phyloP scores from a whole-genome alignment of 345 rosid genomes.

The Acer yangbiense region DNA sequence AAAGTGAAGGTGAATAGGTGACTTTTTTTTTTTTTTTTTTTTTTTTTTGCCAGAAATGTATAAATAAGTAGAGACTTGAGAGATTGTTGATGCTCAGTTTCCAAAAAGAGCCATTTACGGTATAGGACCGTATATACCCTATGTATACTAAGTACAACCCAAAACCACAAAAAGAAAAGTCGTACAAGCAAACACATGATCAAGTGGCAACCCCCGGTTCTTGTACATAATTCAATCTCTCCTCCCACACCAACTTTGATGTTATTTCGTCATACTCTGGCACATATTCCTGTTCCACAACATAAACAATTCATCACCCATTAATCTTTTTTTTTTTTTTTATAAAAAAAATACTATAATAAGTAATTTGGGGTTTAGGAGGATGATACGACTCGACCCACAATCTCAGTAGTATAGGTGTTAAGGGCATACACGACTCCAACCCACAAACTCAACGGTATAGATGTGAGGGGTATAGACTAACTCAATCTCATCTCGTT shows the following conservation, averaged over 20 bases:
- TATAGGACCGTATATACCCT: background rate
- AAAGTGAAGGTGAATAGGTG: background rate
- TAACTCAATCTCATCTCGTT: too few species aligned
- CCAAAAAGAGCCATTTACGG: conserved; percentile 6
- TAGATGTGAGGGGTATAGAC: too few species aligned
- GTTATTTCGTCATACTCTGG: conserved; percentile 78
- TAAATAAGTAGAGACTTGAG: background rate
- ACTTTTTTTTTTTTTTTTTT: too few species aligned
- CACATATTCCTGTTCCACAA: conserved; percentile 58
- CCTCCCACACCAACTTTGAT: conserved; percentile 87
- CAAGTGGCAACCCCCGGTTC: conserved; percentile 64
- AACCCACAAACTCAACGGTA: too few species aligned
- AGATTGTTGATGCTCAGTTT: background rate
- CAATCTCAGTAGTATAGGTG: too few species aligned
- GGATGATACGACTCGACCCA: too few species aligned
- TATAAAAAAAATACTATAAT: too few species aligned
- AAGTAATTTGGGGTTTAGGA: too few species aligned
- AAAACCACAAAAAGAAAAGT: background rate
- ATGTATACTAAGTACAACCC: background rate
- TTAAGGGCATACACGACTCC: too few species aligned
- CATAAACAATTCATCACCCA: background rate
- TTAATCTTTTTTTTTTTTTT: too few species aligned
- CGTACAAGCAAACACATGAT: conserved; percentile 6
- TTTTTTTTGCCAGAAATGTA: background rate
- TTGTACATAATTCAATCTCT: conserved; percentile 55